Evolutionary conservation across 2,329 filamentous ascomycete species (phyloP), one percentile per base, ranked within the genome.

Genomic region (Trichoderma sp.): DNA sequence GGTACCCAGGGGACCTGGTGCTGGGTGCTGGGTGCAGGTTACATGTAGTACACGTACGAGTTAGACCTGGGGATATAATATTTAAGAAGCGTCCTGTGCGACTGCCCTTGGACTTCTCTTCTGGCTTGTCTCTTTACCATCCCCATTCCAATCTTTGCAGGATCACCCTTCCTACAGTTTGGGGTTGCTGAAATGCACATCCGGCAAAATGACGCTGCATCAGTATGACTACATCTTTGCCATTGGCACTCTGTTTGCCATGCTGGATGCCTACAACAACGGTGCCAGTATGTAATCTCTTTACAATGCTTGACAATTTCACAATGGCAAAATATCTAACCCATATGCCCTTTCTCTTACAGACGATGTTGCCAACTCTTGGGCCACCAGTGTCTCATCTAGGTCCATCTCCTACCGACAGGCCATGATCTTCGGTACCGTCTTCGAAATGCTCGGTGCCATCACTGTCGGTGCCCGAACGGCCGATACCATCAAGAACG

Each of bases 311-410:
- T 17, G 6, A 47, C 9, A 12, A 50, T 2, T 39, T 34, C 13
- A 8, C 30, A 34, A 53, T 23, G 0, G 5, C 11, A 3, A 53
- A 53, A 7, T 53, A 13, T 13, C 53, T 28, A 28, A 57, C 8
- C 0, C 13, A 17, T 53, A 1, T 26, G 23, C 39, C n/a, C n/a
- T n/a, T n/a, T 50, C 6, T 43, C 28, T 30, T 59, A 15, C 7
- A 91, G 90, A 94, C 81, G 93, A 95, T 91, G 92, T 95, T 71
- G 92, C 93, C 78, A 95, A 95, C 82, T 85, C 92, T 65, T 95
- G 92, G 91, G 92, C 92, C 8, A 95, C 93, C 76, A 91, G 88
- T 57, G 75, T 95, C 72, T 94, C 92, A 23, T 94, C 92, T n/a
- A 84, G 92, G 68, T 94, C 92, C 75, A 85, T 93, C 77, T 85